Evolutionary conservation across 2,329 filamentous ascomycete genomes (phyloP), one percentile per base, ranked within the genome.

Genomic region (Colletotrichum higginsianum): DNA sequence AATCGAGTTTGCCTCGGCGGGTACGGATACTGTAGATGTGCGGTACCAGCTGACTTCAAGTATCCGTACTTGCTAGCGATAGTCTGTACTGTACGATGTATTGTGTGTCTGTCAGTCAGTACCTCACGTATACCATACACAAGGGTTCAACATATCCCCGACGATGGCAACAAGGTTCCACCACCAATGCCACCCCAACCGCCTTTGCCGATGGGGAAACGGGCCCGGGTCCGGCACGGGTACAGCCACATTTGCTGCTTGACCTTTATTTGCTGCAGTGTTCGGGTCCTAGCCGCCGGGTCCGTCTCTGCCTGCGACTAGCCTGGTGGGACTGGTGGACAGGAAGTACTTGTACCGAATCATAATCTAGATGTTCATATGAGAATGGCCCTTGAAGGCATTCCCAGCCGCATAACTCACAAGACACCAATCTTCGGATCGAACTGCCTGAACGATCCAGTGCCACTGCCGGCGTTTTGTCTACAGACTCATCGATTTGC

Each of bases 201-300:
- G 67, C 46, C 67, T 55, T 47, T 67, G 46, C 63, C 67, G 57
- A 67, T 46, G 44, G 57, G 63, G 49, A 42, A 35, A 46, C 44
- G 58, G 53, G 53, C 18, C 35, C 53, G 53, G 35, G 35, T 11
- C 35, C 53, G 35, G 53, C 35, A 23, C 53, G 53, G 53, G 53
- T 56, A 40, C 53, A 18, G 12, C 53, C 13, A 40, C n/a, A 35
- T 35, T 56, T 40, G 53, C 21, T 42, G 13, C n/a, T 26, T 26
- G 26, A 4, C 26, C 26, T 26, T 26, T 26, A 35, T 35, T 56
- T 40, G 53, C 21, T 42, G 13, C n/a, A 30, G 16, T 50, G 18
- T 53, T 30, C 26, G 23, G 64, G 23, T 38, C 30, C 30, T 9
- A 35, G 30, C 30, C 30, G 30, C 30, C 30, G 30, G 30, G 30